Conservation (phyloP, 1,284 basidiomycete species). For the Coniferiporia weirii region DNA sequence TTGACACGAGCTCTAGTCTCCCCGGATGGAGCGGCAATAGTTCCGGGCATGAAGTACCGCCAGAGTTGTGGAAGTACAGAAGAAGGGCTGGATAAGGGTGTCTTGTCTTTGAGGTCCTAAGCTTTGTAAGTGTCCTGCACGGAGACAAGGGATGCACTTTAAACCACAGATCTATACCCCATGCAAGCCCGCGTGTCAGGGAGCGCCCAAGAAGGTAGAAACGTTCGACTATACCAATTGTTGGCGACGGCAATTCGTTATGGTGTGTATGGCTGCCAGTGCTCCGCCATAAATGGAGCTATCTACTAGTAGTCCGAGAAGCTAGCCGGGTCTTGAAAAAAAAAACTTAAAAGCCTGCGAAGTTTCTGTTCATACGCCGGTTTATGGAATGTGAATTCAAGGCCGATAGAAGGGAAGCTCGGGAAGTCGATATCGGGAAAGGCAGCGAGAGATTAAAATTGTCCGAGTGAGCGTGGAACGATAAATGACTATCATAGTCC, state of each 20-base stretch:
- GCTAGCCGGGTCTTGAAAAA: background rate
- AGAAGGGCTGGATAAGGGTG: background rate
- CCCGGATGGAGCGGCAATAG: conserved; percentile 13
- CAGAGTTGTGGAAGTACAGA: background rate
- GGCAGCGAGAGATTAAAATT: background rate
- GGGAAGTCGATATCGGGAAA: background rate
- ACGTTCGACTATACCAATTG: too few relatives aligned
- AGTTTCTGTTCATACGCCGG: background rate
- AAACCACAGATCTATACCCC: background rate
- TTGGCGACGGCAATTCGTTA: background rate
- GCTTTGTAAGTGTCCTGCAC: conserved; percentile 13
- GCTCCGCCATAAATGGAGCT: background rate
- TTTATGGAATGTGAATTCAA: background rate
- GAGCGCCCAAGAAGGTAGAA: background rate
- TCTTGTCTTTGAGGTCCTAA: conserved; percentile 8
- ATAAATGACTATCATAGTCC: conserved; percentile 2
- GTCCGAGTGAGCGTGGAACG: background rate
- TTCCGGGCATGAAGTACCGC: conserved; percentile 8
- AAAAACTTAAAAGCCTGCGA: background rate
- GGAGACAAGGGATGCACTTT: conserved; percentile 5
- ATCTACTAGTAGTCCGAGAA: background rate
- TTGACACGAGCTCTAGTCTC: conserved; percentile 3
- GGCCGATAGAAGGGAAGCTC: background rate
- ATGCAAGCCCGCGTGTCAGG: background rate
- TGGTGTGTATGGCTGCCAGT: background rate